These are phyloP conservation scores for Taphrina confusa DNA, from an alignment of 1,139 yeast genomes.

Conservation along the genomic window DNA sequence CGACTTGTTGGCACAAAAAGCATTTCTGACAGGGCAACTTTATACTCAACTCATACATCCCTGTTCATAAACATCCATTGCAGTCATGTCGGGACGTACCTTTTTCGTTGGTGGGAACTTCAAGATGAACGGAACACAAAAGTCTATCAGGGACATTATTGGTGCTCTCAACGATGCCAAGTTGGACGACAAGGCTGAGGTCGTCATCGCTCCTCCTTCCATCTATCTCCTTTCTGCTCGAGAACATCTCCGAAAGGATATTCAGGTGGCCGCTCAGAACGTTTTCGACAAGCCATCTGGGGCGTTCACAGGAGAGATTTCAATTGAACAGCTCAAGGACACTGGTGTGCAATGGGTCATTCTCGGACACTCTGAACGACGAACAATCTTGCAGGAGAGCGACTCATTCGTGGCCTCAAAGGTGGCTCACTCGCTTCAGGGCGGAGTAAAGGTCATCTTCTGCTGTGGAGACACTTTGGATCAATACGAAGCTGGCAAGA, in stretches of 20 bases:
- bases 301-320: conserved; percentile 97
- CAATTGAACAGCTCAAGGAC: conserved; percentile 81
- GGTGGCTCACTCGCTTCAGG: conserved; percentile 76
- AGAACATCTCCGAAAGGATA: conserved; percentile 68
- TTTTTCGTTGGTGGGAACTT: conserved; percentile 75
- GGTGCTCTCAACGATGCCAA: conserved; percentile 77
- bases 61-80: too few relatives aligned
- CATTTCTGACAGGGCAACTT: too few relatives aligned
- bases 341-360: conserved; percentile 93
- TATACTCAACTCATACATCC: too few relatives aligned
- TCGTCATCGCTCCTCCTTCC: conserved; percentile 95
- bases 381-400: conserved; percentile 85
- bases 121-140: conserved; percentile 95
- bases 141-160: conserved; percentile 78
- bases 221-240: conserved; percentile 82
- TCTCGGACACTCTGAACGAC: conserved; percentile 98
- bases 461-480: conserved; percentile 69
- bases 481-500: conserved; percentile 85
- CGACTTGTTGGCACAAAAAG: too few relatives aligned
- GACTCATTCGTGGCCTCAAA: conserved; percentile 92
- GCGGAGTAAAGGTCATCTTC: conserved; percentile 36
- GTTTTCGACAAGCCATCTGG: conserved; percentile 84
- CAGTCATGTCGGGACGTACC: conserved; percentile 61
- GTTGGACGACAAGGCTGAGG: conserved; percentile 75
- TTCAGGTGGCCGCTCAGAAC: conserved; percentile 87